Conservation (phyloP, 345 rosid species). For the Eucalyptus tenuipes region DNA sequence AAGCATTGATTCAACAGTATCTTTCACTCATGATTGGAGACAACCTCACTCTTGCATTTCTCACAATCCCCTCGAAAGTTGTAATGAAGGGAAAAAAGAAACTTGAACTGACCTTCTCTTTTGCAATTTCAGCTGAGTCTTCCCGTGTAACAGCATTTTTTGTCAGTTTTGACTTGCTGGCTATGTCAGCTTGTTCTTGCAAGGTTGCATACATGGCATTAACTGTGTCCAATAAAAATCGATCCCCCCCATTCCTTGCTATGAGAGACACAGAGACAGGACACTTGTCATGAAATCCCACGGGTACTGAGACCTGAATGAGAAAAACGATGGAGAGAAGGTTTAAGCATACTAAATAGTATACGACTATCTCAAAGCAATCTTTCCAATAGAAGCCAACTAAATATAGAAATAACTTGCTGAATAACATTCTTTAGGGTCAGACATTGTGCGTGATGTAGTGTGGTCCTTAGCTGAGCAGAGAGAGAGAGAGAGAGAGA, state of each 20-base stretch:
- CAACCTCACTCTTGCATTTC: not conserved
- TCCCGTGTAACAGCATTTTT: slow-evolving; percentile 27
- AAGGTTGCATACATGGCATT: slow-evolving; percentile 53
- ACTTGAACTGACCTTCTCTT: slow-evolving; percentile 58
- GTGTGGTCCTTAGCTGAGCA: not conserved
- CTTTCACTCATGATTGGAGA: not conserved
- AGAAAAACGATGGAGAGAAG: not conserved
- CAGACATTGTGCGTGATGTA: not conserved
- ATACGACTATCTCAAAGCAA: not conserved
- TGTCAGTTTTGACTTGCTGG: slow-evolving; percentile 34
- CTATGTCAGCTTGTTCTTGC: slow-evolving; percentile 51
- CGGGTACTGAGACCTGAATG: slow-evolving; percentile 60
- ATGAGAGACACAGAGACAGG: slow-evolving; percentile 79
- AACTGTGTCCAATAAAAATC: slow-evolving; percentile 72
- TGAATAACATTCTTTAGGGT: not conserved
- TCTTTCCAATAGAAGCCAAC: not conserved
- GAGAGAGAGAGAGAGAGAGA: not conserved
- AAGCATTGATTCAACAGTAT: not conserved
- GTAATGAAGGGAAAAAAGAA: not conserved
- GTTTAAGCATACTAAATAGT: not conserved
- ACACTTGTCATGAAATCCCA: slow-evolving; percentile 58
- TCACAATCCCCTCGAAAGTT: not conserved
- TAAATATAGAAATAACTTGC: not conserved
- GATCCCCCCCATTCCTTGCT: slow-evolving; percentile 80
- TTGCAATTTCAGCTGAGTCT: slow-evolving; percentile 67